Evolutionary conservation across 129 eudicot species (phyloP).

Genomic region (Chrysanthemum lavandulifolium): DNA sequence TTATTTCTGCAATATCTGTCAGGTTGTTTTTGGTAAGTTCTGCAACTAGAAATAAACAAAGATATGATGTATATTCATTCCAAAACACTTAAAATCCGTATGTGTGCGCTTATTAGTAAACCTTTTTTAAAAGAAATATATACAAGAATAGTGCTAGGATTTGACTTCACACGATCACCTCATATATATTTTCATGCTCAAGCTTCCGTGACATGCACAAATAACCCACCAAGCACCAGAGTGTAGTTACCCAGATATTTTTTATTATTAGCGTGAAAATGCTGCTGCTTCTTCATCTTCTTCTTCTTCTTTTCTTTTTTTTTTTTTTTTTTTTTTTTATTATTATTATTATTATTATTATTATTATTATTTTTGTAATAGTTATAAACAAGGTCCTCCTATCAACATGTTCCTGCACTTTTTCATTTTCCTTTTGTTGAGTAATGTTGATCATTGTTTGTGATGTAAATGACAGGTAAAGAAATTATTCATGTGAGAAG

Average conservation of each 20-base stretch:
- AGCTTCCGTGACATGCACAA: no score
- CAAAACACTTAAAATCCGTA: no score
- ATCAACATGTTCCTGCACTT: background rate
- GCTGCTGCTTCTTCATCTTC: no score
- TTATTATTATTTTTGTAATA: background rate
- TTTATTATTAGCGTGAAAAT: background rate
- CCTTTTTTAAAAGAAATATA: no score
- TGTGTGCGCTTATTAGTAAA: no score
- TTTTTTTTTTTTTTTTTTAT: background rate
- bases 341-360: no score
- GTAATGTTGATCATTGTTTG: slow-evolving; percentile 1
- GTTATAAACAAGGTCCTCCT: background rate
- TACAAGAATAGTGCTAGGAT: no score
- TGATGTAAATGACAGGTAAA: slow-evolving; percentile 47
- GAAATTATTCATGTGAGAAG: slow-evolving; percentile 39
- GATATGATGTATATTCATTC: background rate
- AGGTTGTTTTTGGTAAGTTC: background rate
- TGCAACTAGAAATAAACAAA: background rate
- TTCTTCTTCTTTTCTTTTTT: no score
- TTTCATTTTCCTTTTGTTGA: background rate
- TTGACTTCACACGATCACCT: no score
- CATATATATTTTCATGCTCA: no score
- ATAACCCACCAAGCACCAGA: no score
- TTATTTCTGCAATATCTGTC: background rate
- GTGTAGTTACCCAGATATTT: no score